Evolutionary conservation across 306 rosid genomes (phyloP).

Genomic region (Sindora glabra): DNA sequence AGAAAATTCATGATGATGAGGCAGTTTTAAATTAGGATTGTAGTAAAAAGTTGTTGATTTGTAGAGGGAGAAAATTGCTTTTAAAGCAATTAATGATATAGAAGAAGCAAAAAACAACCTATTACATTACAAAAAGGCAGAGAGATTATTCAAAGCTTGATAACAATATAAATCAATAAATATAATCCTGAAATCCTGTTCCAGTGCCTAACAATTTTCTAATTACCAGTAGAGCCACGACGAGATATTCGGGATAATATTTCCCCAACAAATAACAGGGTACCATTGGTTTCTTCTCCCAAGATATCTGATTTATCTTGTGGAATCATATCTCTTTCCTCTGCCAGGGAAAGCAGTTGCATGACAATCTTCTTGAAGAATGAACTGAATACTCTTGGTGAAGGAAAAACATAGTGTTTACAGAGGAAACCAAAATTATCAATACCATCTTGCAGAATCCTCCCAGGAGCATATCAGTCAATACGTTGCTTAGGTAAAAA

Average conservation of each 20-base stretch:
- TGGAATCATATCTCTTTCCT: conserved; percentile 33
- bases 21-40: too few relatives aligned
- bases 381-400: conserved; percentile 50
- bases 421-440: background rate
- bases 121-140: conserved; percentile 10
- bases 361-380: conserved; percentile 72
- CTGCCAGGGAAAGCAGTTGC: conserved; percentile 67
- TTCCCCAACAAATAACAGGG: conserved; percentile 72
- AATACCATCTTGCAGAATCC: conserved; percentile 7
- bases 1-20: too few relatives aligned
- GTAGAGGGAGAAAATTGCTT: background rate
- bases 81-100: background rate
- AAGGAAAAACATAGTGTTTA: conserved; percentile 30
- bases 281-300: conserved; percentile 26
- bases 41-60: too few relatives aligned
- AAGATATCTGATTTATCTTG: conserved; percentile 11
- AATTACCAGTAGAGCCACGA: conserved; percentile 89
- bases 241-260: conserved; percentile 77
- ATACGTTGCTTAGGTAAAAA: background rate
- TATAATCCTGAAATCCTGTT: conserved; percentile 1
- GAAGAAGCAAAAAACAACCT: conserved; percentile 3
- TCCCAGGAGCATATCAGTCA: conserved; percentile 5
- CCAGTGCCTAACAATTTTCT: conserved; percentile 20
- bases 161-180: background rate
- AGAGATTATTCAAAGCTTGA: background rate